These are phyloP conservation scores for Kwoniella dejecticola DNA, from an alignment of 768 basidiomycete genomes.

Conservation along the genomic window DNA sequence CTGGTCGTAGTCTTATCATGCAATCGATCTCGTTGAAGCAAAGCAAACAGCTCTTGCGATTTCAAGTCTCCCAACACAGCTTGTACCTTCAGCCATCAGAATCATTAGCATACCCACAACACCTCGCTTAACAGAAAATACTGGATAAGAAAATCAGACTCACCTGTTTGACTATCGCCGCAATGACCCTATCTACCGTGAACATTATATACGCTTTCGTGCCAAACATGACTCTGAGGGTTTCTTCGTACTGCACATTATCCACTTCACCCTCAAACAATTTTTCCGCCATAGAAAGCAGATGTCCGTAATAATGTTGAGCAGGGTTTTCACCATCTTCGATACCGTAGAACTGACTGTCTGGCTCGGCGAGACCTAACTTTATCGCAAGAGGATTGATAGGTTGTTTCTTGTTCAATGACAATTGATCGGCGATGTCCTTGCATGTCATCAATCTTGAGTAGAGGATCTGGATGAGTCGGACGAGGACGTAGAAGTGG, in stretches of 20 bases:
- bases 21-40: slow-evolving; percentile 68
- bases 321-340: slow-evolving; percentile 58
- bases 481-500: slow-evolving; percentile 84
- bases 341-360: slow-evolving; percentile 46
- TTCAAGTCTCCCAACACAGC: slow-evolving; percentile 79
- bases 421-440: slow-evolving; percentile 71
- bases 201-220: slow-evolving; percentile 84
- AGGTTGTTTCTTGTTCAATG: slow-evolving; percentile 58
- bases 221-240: slow-evolving; percentile 72
- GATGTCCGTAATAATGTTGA: slow-evolving; percentile 79
- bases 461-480: slow-evolving; percentile 89
- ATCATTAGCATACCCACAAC: slow-evolving; percentile 23
- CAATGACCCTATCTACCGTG: slow-evolving; percentile 89
- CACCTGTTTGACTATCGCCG: slow-evolving; percentile 88
- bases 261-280: slow-evolving; percentile 92
- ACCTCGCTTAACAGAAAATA: slow-evolving; percentile 37
- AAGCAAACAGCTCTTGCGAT: slow-evolving; percentile 79
- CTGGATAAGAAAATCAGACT: slow-evolving; percentile 63
- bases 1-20: slow-evolving; percentile 46
- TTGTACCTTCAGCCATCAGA: slow-evolving; percentile 83
- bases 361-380: slow-evolving; percentile 75
- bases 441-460: slow-evolving; percentile 83
- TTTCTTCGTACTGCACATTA: slow-evolving; percentile 88
- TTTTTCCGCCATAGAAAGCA: slow-evolving; percentile 88
- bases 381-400: slow-evolving; percentile 74